Evolutionary conservation across 495 filamentous ascomycete species (phyloP), one percentile per base, ranked within the genome.

Genomic region (Penicillium manginii): DNA sequence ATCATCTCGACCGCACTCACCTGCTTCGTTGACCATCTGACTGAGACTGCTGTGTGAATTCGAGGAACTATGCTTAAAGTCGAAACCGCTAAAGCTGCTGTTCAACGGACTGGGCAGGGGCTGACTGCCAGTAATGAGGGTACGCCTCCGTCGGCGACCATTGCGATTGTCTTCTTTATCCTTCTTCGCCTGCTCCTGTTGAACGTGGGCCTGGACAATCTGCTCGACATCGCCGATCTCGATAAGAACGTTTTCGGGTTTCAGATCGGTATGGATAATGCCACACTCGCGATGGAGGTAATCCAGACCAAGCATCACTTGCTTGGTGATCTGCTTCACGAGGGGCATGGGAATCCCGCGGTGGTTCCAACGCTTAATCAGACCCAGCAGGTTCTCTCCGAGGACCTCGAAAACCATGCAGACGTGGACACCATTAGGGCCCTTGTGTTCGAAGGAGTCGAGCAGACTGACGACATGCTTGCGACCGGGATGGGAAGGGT

Each of bases 321-420:
- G 94, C 73, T 98, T 98, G 2, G 96, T 93, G 74, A 98, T 98
- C 73, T 98, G 94, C 78, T 96, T 96, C 61, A 98, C 94, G 31
- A 98, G 82, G 18, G 89, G 83, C 88, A 96, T 96, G 29, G 94
- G 94, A 51, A 98, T 98, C 26, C 94, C 94, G 31, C 94, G 83
- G 71, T 98, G 94, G 64, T 98, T 97, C 91, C 94, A 98, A 56
- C 89, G 86, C 83, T 98, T 98, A 79, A 98, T 98, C 71, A 98
- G 74, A 12, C 96, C 94, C 52, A 98, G 74, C 49, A 98, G 71
- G 68, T 98, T 98, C 81, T 98, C 94, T 14, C 94, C 94, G 48
- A 98, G 76, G 12, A 98, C 94, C 73, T 98, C 94, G 64, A 98
- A 98, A 5, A 98, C 94, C 93, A 98, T 98, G 80, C 94, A 98